Conservation (phyloP, 2,329 filamentous ascomycete genomes). For the Fusarium mexicanum region DNA sequence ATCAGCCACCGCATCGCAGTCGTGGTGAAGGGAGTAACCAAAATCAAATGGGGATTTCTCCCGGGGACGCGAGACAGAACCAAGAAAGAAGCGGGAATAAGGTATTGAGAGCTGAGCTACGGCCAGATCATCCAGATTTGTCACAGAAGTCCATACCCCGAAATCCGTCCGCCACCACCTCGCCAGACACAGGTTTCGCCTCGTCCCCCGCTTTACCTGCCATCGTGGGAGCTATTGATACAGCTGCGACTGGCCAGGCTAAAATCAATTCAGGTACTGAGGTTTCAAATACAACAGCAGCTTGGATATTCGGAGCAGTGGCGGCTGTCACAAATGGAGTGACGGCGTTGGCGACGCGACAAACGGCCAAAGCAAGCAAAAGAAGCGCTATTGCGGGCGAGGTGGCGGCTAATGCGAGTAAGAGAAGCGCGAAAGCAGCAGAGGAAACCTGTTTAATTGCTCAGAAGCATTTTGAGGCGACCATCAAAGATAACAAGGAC, state of each 20-base stretch:
- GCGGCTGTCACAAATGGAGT: neutral
- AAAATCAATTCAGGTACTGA: rapidly evolving
- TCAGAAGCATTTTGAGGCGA: neutral
- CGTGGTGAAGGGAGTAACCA: neutral
- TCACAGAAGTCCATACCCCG: neutral
- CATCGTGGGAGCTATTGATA: rapidly evolving
- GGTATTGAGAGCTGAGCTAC: neutral
- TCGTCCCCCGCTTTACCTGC: neutral
- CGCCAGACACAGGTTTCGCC: neutral
- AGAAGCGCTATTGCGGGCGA: neutral
- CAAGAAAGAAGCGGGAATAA: neutral
- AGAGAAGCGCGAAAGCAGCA: neutral
- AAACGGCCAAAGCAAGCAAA: neutral
- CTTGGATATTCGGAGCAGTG: neutral
- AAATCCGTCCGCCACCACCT: neutral
- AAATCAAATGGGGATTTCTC: neutral
- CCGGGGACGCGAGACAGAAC: too few relatives aligned
- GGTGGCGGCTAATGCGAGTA: neutral
- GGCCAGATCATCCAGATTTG: neutral
- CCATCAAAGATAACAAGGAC: neutral
- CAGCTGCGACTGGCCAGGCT: rapidly evolving
- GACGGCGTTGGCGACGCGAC: neutral
- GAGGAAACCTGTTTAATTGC: neutral
- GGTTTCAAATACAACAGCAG: neutral
- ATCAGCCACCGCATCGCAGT: neutral